Conservation (phyloP, 441 rosid genomes). For the Aleurites moluccanus region DNA sequence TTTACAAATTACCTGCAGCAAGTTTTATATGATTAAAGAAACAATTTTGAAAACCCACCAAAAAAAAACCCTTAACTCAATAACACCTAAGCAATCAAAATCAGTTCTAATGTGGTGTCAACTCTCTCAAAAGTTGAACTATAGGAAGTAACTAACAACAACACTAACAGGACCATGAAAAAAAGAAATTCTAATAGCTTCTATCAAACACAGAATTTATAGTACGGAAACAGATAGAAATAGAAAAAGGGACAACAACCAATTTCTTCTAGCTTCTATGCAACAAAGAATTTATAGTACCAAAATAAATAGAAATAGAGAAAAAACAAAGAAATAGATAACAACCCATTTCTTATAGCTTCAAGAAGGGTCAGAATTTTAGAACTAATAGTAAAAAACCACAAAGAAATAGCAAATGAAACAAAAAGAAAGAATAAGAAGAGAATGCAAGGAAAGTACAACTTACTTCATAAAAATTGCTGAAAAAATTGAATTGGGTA, state of each 20-base stretch:
- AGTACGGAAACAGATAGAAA: no score
- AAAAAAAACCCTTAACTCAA: background rate
- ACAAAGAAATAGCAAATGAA: slow-evolving; percentile 10
- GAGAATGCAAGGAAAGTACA: background rate
- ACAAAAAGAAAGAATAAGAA: slow-evolving; percentile 4
- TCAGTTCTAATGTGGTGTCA: background rate
- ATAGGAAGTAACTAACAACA: slow-evolving; percentile 7
- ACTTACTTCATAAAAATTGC: slow-evolving; percentile 3
- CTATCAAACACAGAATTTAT: slow-evolving; percentile 10
- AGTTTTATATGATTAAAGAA: background rate
- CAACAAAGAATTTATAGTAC: slow-evolving; percentile 8
- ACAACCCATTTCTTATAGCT: no score
- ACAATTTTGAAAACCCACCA: background rate
- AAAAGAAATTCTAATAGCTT: slow-evolving; percentile 19
- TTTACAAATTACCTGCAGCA: background rate
- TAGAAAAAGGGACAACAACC: slow-evolving; percentile 27
- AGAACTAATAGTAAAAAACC: background rate
- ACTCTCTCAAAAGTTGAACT: slow-evolving; percentile 8
- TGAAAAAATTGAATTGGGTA: background rate
- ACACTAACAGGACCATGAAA: background rate
- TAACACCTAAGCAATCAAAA: background rate
- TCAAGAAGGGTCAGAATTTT: background rate
- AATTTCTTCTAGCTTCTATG: slow-evolving; percentile 20
- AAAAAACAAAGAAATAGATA: no score
- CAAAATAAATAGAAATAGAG: no score